Evolutionary conservation across 805 yeast species (phyloP), one percentile per base, ranked within the genome.

Genomic region (Kodamaea fukazawae): DNA sequence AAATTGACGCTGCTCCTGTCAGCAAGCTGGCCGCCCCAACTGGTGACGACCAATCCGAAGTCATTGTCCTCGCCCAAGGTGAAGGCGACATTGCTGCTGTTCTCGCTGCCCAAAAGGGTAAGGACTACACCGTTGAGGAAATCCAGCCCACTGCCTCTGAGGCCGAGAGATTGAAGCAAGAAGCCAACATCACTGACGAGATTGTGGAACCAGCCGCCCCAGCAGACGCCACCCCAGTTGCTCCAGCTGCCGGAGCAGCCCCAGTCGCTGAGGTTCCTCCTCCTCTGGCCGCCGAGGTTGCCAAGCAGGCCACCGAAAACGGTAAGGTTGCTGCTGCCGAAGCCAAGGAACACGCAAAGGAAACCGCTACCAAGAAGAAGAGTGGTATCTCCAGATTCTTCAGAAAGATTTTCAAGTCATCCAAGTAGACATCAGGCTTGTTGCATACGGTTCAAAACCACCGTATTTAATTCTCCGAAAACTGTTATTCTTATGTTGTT

Each of bases 61-160:
- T 66, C 41, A 65, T 69, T 36, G 56, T 68, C 36, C 55, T 67
- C 34, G 68, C 72, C n/a, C 63, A 61, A 36, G 73, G 72, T 18
- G 55, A 54, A 3, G 49, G 56, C 28, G 63, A 60, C 23, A 54
- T 64, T 36, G 67, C 58, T 41, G 58, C 62, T 33, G 64, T 61
- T 32, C 55, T 67, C 36, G 56, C 53, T 29, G 67, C 69, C 34
- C 54, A 56, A 38, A 68, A 58, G 47, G 58, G 58, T 25, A 64
- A 62, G 28, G 64, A 60, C 30, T 66, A 63, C 11, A 56, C 62
- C 20, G 58, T 68, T 29, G 73, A 68, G 53, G 71, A 69, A 50
- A 60, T 69, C 48, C 53, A 65, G 49, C 73, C 73, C 14, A 63
- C 70, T 27, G 60, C 55, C 22, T 57, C 65, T 20, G 71, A 69